phyloP scores from a whole-genome alignment of 805 yeast species.

The Cyberlindnera petersonii region DNA sequence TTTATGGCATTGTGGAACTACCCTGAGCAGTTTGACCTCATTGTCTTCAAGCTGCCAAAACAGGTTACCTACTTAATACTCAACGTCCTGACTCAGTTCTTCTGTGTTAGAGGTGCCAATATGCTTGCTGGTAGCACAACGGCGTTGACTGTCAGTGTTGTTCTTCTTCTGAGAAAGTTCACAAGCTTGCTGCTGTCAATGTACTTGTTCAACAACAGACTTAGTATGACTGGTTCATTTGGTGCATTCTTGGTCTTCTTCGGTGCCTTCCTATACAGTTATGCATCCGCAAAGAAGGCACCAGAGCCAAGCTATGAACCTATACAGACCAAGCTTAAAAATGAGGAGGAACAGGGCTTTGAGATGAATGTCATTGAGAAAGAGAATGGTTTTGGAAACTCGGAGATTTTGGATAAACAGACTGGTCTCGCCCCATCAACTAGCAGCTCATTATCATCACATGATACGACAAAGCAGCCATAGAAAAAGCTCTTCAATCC shows the following conservation, averaged over 20 bases:
- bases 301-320: constrained; percentile 1
- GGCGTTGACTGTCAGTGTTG: constrained; percentile 62
- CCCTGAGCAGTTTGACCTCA: constrained; percentile 19
- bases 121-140: constrained; percentile 50
- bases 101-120: constrained; percentile 69
- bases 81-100: constrained; percentile 51
- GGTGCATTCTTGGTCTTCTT: constrained; percentile 51
- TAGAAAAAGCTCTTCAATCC: too few species aligned
- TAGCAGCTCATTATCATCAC: too few species aligned
- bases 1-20: constrained; percentile 25
- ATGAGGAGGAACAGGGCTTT: constrained; percentile 1
- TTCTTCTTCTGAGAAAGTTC: constrained; percentile 58
- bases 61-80: constrained; percentile 31
- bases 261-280: constrained; percentile 50
- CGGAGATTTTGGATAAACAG: too few species aligned
- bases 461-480: too few species aligned
- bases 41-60: constrained; percentile 24
- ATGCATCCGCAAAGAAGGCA: constrained; percentile 20
- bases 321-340: neutral
- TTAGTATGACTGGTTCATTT: constrained; percentile 35
- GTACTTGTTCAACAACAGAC: constrained; percentile 43
- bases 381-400: too few species aligned
- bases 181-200: constrained; percentile 55
- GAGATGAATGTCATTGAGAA: neutral
- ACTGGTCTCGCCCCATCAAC: too few species aligned